These are phyloP conservation scores for Chaetothyriales sp. DNA, from an alignment of 2,329 filamentous ascomycete genomes.

Conservation along the genomic window DNA sequence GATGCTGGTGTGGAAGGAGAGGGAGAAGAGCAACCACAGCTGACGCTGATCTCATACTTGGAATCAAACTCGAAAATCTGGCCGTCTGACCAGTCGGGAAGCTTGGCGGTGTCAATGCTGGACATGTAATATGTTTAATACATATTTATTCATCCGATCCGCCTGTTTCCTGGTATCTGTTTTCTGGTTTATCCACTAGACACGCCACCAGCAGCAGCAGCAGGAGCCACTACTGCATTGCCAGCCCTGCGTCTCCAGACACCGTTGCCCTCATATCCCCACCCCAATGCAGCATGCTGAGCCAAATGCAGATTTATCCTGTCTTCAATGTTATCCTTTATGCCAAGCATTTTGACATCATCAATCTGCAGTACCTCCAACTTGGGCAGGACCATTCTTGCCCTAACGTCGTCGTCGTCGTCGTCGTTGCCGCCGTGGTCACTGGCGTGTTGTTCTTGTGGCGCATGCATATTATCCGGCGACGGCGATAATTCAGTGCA, in stretches of 20 bases:
- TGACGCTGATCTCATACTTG: no score
- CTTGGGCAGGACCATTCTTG: not conserved
- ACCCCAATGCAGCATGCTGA: constrained; percentile 5
- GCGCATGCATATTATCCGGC: not conserved
- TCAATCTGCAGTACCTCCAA: constrained; percentile 11
- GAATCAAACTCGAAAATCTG: no score
- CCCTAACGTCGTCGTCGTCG: no score
- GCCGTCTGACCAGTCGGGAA: no score
- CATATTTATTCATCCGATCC: no score
- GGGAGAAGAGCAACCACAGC: no score
- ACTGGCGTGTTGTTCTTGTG: constrained; percentile 2
- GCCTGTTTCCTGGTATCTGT: no score
- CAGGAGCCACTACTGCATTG: not conserved
- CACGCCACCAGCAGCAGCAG: not conserved
- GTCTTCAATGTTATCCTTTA: constrained; percentile 8
- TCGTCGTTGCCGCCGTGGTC: not conserved
- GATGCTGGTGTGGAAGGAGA: no score
- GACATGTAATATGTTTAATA: no score
- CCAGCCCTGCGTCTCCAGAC: not conserved
- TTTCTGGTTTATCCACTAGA: no score
- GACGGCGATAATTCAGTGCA: constrained; percentile 19
- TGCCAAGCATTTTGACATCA: constrained; percentile 13
- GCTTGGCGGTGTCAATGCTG: no score
- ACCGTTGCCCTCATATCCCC: constrained; percentile 9
- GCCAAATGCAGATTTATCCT: constrained; percentile 1